phyloP scores from a whole-genome alignment of 129 eudicot genomes.

The Escallonia rubra region DNA sequence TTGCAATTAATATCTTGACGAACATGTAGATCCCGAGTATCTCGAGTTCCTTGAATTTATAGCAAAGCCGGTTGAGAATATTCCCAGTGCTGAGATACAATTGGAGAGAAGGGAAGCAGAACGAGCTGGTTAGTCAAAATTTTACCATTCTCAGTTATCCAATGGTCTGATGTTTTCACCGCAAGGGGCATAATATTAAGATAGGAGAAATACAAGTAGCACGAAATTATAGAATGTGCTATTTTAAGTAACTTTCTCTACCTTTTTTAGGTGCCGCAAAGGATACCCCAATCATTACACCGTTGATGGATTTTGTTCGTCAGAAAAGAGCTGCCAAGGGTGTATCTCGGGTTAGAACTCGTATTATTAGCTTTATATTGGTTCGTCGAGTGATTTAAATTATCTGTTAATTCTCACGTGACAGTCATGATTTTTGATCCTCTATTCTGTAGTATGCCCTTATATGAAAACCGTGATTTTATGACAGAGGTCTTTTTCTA shows the following conservation, averaged over 20 bases:
- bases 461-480: not conserved
- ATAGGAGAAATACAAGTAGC: slow-evolving; percentile 1
- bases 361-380: not conserved
- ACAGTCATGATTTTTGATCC: not conserved
- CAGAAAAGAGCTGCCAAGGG: slow-evolving; percentile 89
- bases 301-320: slow-evolving; percentile 83
- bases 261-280: slow-evolving; percentile 61
- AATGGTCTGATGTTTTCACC: slow-evolving; percentile 3
- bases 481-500: slow-evolving; percentile 51
- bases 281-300: slow-evolving; percentile 72
- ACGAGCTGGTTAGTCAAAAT: slow-evolving; percentile 66
- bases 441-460: not conserved
- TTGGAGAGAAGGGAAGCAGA: slow-evolving; percentile 96
- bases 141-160: not conserved
- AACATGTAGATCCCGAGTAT: slow-evolving; percentile 78
- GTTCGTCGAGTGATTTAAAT: too few species aligned
- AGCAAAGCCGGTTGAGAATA: slow-evolving; percentile 89
- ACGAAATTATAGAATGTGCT: not conserved
- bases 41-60: slow-evolving; percentile 76
- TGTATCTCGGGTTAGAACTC: slow-evolving; percentile 67
- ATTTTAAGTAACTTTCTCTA: not conserved
- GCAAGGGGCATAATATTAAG: not conserved
- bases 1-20: slow-evolving; percentile 13
- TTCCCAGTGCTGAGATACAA: slow-evolving; percentile 96
- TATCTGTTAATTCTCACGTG: not conserved